Evolutionary conservation across 148 eudicot species (phyloP).

Genomic region (Chenopodium album): DNA sequence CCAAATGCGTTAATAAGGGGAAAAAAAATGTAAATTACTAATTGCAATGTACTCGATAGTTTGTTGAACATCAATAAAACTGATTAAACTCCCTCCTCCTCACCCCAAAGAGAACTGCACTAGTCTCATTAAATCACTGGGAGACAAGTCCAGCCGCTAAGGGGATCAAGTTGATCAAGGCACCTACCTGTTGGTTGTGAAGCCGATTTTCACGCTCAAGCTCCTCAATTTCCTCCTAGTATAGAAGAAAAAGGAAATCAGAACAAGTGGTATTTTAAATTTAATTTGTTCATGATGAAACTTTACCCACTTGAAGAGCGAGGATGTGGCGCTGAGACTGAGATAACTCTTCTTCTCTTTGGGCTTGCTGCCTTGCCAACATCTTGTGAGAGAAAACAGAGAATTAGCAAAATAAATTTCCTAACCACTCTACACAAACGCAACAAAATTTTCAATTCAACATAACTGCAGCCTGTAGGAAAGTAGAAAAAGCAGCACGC

Average conservation of each 20-base stretch:
- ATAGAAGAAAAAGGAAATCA: slow-evolving; percentile 26
- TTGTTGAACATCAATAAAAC: neutral
- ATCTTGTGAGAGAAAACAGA: slow-evolving; percentile 41
- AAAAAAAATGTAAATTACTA: neutral
- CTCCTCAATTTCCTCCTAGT: slow-evolving; percentile 96
- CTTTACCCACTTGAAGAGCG: slow-evolving; percentile 81
- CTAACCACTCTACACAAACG: slow-evolving; percentile 8
- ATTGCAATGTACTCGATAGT: neutral
- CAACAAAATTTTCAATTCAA: neutral
- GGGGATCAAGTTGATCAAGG: neutral
- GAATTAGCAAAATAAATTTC: neutral
- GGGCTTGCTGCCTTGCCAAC: slow-evolving; percentile 99
- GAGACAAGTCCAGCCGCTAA: neutral
- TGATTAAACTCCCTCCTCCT: neutral
- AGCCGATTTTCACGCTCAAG: slow-evolving; percentile 97
- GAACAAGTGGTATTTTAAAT: slow-evolving; percentile 7
- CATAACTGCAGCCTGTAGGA: too few relatives aligned
- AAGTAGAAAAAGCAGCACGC: too few relatives aligned
- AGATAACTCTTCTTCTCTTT: slow-evolving; percentile 97
- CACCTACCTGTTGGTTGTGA: slow-evolving; percentile 81
- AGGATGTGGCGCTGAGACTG: slow-evolving; percentile 98
- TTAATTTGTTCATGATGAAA: neutral
- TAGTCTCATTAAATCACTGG: slow-evolving; percentile 1
- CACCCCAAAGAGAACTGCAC: neutral
- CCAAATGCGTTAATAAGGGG: neutral